Evolutionary conservation across 768 basidiomycete genomes (phyloP).

Genomic region (Phlebiopsis flavidoalba): DNA sequence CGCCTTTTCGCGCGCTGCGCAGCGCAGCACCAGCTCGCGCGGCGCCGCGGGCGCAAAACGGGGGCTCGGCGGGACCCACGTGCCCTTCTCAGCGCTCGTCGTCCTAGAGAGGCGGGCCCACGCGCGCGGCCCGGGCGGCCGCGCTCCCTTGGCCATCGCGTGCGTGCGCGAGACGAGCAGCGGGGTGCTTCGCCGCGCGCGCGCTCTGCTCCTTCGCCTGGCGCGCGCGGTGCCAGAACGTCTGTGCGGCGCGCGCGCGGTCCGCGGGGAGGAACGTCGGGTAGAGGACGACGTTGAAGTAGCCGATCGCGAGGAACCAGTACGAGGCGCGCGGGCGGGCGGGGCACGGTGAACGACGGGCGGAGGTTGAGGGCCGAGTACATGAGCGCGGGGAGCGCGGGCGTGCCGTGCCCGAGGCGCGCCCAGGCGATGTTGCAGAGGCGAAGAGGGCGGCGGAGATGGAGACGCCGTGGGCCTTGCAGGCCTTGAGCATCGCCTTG

Average conservation of each 20-base stretch:
- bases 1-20: slow-evolving; percentile 27
- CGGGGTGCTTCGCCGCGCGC: slow-evolving; percentile 54
- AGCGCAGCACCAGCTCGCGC: slow-evolving; percentile 18
- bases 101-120: slow-evolving; percentile 79
- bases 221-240: slow-evolving; percentile 74
- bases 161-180: slow-evolving; percentile 57
- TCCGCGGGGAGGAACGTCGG: slow-evolving; percentile 62
- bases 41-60: slow-evolving; percentile 18
- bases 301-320: slow-evolving; percentile 79
- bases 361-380: slow-evolving; percentile 83
- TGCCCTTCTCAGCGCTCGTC: slow-evolving; percentile 53
- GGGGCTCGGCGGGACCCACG: slow-evolving; percentile 30
- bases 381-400: slow-evolving; percentile 66
- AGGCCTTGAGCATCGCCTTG: slow-evolving; percentile 57
- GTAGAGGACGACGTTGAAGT: slow-evolving; percentile 79
- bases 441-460: slow-evolving; percentile 75
- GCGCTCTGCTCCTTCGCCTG: slow-evolving; percentile 64
- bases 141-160: slow-evolving; percentile 55
- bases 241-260: slow-evolving; percentile 28
- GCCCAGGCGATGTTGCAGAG: slow-evolving; percentile 74
- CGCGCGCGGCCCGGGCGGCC: slow-evolving; percentile 38
- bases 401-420: slow-evolving; percentile 36
- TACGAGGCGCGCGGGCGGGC: slow-evolving; percentile 49
- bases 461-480: slow-evolving; percentile 68
- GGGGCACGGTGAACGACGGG: slow-evolving; percentile 43